Conservation (phyloP, 179 eudicot species). For the Vitellaria paradoxa region DNA sequence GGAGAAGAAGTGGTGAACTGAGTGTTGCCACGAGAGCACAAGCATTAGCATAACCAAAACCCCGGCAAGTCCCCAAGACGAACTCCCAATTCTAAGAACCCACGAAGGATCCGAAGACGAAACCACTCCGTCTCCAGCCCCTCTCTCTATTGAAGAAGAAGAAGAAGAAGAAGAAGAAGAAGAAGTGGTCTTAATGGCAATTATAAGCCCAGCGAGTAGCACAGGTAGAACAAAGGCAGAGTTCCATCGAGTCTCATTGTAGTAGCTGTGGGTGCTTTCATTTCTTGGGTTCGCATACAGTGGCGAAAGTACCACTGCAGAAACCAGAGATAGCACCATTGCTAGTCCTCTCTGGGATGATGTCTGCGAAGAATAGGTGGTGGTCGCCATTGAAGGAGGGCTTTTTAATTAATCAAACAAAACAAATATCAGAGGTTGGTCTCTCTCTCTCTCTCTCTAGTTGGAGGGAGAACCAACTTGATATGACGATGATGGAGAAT, state of each 20-base stretch:
- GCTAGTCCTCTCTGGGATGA: slow-evolving; percentile 69
- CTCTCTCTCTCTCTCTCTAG: neutral
- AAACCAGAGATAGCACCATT: slow-evolving; percentile 58
- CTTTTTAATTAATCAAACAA: neutral
- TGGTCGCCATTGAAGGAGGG: slow-evolving; percentile 34
- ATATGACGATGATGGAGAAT: neutral
- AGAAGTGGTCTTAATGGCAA: slow-evolving; percentile 72
- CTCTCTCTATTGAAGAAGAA: slow-evolving; percentile 3
- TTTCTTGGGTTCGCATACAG: slow-evolving; percentile 41
- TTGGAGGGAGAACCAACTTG: slow-evolving; percentile 21
- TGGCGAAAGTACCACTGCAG: slow-evolving; percentile 72
- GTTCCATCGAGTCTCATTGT: slow-evolving; percentile 47
- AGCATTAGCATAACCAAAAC: slow-evolving; percentile 58
- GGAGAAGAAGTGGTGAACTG: slow-evolving; percentile 71
- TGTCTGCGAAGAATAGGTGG: slow-evolving; percentile 22
- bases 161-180: slow-evolving; percentile 20
- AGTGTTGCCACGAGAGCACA: slow-evolving; percentile 75
- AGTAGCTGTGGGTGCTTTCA: slow-evolving; percentile 18
- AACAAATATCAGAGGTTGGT: neutral
- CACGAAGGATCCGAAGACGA: slow-evolving; percentile 33
- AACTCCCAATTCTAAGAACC: slow-evolving; percentile 58
- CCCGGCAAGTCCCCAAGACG: slow-evolving; percentile 80
- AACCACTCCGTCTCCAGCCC: neutral
- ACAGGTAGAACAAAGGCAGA: slow-evolving; percentile 70
- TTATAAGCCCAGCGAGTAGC: slow-evolving; percentile 69